Conservation (phyloP, 176 grass and related monocot species). For the Musa itinerans region DNA sequence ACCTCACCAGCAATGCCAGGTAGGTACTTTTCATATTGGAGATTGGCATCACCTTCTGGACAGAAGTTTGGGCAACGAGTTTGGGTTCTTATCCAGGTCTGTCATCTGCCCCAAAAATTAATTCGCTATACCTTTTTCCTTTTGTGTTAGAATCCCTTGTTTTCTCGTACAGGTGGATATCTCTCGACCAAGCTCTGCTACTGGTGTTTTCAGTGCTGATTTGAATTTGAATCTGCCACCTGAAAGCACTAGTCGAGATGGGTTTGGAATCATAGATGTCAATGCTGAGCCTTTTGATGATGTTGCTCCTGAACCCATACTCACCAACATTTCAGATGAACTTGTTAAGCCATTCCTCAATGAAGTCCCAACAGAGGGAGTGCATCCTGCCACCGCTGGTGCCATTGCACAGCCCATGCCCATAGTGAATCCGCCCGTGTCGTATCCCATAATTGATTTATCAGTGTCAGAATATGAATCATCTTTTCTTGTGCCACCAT, state of each 20-base stretch:
- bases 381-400: neutral
- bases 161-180: constrained; percentile 29
- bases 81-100: constrained; percentile 83
- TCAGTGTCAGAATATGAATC: neutral
- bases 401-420: neutral
- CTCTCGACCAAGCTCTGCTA: constrained; percentile 22
- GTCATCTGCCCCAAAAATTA: neutral
- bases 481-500: neutral
- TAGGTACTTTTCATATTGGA: constrained; percentile 76
- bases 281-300: constrained; percentile 19
- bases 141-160: neutral
- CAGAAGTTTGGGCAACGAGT: constrained; percentile 60
- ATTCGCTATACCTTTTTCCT: too few species aligned
- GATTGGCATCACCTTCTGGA: constrained; percentile 54
- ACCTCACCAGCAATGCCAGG: constrained; percentile 53
- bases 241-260: constrained; percentile 15
- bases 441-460: constrained; percentile 18
- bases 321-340: neutral
- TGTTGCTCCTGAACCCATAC: neutral
- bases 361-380: neutral
- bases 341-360: neutral
- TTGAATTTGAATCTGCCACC: constrained; percentile 43
- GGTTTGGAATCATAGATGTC: constrained; percentile 28
- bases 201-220: constrained; percentile 15
- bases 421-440: constrained; percentile 4